Percentiles rank a stretch among this genome's conserved stretches.
These are phyloP conservation scores for Penicillium sp. DNA, from an alignment of 2,329 filamentous ascomycete genomes.

Conservation along the genomic window DNA sequence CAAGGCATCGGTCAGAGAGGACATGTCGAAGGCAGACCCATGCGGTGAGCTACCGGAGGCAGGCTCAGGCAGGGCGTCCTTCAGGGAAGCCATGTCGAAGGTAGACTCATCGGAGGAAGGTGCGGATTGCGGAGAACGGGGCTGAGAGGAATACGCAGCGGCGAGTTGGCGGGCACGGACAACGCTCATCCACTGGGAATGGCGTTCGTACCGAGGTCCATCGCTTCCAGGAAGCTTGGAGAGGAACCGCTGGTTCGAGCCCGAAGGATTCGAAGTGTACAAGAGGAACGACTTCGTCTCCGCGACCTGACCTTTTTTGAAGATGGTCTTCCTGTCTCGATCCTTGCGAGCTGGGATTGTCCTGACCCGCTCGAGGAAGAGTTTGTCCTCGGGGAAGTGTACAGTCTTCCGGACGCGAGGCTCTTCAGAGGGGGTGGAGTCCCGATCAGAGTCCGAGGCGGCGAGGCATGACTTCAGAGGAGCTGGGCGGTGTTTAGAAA, in stretches of 20 bases:
- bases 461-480: conserved; percentile 4
- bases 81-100: background rate
- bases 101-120: background rate
- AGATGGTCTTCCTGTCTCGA: background rate
- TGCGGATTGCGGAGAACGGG: background rate
- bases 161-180: background rate
- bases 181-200: background rate
- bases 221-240: background rate
- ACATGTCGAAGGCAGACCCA: background rate
- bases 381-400: background rate
- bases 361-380: background rate
- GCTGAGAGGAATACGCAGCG: background rate
- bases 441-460: background rate
- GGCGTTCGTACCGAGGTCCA: background rate
- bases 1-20: background rate
- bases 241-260: conserved; percentile 1
- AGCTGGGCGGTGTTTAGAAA: background rate
- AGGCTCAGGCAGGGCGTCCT: background rate
- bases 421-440: background rate
- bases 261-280: background rate
- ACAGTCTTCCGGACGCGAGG: background rate
- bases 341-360: background rate
- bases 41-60: background rate
- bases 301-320: background rate
- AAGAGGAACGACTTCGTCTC: background rate